These are phyloP conservation scores for Scenedesmus sp. DNA, from an alignment of 163 green algal species.

Conservation along the genomic window DNA sequence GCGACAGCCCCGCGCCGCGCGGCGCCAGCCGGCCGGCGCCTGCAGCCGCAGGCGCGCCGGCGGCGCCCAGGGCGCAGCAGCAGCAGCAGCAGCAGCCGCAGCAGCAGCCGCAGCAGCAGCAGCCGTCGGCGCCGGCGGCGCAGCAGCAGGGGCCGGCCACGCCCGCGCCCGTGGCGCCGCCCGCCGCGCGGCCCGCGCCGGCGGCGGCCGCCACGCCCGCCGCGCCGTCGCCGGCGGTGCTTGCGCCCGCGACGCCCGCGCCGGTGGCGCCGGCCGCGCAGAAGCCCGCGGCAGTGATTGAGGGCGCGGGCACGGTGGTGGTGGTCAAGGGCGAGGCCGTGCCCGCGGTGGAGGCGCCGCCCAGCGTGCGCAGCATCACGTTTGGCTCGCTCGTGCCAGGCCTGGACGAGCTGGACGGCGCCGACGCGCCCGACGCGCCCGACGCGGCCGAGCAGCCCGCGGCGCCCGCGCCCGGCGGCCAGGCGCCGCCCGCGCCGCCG, in stretches of 20 bases:
- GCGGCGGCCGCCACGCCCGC: not conserved
- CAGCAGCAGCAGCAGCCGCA: not conserved
- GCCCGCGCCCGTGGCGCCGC: not conserved
- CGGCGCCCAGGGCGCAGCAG: not conserved
- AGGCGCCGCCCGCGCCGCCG: not conserved
- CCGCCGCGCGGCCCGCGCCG: not conserved
- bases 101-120: not conserved
- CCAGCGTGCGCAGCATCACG: conserved; percentile 3
- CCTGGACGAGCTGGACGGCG: conserved; percentile 16
- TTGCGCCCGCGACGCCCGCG: no score
- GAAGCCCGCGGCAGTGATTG: no score
- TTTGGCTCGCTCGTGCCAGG: conserved; percentile 28
- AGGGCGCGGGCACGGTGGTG: no score
- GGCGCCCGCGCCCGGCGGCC: no score
- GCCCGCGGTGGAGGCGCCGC: not conserved
- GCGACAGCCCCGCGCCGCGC: no score
- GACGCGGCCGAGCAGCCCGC: no score
- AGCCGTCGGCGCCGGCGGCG: no score
- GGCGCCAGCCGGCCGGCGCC: not conserved
- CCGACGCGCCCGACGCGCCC: no score
- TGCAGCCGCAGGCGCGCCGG: not conserved
- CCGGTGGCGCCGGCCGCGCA: no score
- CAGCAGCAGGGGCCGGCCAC: not conserved
- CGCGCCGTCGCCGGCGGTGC: no score
- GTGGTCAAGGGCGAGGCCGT: conserved; percentile 1